Conservation (phyloP, 163 green algal genomes). For the Prototheca cutis region DNA sequence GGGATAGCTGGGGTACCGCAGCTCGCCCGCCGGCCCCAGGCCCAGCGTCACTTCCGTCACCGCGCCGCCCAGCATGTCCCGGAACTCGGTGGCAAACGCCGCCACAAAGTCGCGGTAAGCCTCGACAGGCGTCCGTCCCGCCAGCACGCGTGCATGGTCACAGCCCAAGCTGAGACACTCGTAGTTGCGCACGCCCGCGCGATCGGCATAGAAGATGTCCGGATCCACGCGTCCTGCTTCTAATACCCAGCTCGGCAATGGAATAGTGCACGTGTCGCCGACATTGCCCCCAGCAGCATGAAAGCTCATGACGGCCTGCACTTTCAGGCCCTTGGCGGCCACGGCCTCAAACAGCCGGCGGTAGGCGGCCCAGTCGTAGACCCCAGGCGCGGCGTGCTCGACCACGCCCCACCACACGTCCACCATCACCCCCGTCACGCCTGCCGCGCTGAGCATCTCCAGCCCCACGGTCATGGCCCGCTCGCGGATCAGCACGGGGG, state of each 20-base stretch:
- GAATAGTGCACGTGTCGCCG: slow-evolving; percentile 80
- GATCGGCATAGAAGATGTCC: slow-evolving; percentile 95
- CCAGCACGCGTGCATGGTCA: slow-evolving; percentile 75
- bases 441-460: slow-evolving; percentile 65
- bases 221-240: slow-evolving; percentile 74
- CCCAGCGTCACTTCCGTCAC: slow-evolving; percentile 92
- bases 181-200: slow-evolving; percentile 64
- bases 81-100: slow-evolving; percentile 69
- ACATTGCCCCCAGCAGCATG: slow-evolving; percentile 85
- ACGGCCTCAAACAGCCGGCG: slow-evolving; percentile 66
- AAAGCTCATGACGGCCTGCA: slow-evolving; percentile 94
- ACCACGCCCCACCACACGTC: slow-evolving; percentile 98
- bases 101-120: slow-evolving; percentile 80
- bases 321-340: slow-evolving; percentile 56
- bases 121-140: slow-evolving; percentile 72
- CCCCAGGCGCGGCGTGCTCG: slow-evolving; percentile 61
- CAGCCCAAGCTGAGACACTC: slow-evolving; percentile 91
- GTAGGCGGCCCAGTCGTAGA: slow-evolving; percentile 93
- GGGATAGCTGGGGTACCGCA: slow-evolving; percentile 91
- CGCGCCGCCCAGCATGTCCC: slow-evolving; percentile 63
- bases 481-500: slow-evolving; percentile 66
- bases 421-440: slow-evolving; percentile 94
- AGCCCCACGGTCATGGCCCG: slow-evolving; percentile 72
- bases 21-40: slow-evolving; percentile 87
- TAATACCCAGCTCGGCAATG: slow-evolving; percentile 81